phyloP scores from a whole-genome alignment of 345 rosid species.

The Syzygium oleosum region DNA sequence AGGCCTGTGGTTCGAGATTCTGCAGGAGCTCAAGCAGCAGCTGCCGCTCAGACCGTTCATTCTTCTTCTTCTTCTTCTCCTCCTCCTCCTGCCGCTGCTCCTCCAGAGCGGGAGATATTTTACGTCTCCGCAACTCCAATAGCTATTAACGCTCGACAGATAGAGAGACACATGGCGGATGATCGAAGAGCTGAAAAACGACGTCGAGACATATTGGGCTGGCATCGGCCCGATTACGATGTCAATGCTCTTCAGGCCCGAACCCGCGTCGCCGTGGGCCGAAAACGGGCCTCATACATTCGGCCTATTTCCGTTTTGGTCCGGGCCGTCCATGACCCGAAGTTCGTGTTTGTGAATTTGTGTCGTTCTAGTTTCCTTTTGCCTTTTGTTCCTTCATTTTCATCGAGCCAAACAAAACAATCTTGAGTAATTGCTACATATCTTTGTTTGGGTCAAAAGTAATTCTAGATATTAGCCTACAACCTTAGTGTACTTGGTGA shows the following conservation, averaged over 20 bases:
- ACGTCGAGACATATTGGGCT: not conserved
- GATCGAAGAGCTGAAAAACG: not conserved
- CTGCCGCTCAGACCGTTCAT: not conserved
- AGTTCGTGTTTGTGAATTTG: not conserved
- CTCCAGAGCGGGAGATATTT: constrained; percentile 2
- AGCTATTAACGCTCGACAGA: not conserved
- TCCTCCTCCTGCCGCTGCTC: not conserved
- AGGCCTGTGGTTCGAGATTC: not conserved
- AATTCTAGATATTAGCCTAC: not conserved
- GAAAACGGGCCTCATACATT: not conserved
- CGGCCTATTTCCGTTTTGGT: not conserved
- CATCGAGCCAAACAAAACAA: too few species aligned
- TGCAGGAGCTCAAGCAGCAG: constrained; percentile 1
- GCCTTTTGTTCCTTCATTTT: not conserved
- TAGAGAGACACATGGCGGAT: not conserved
- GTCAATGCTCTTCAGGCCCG: not conserved
- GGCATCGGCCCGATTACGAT: not conserved
- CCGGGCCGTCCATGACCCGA: not conserved
- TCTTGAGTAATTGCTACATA: too few species aligned
- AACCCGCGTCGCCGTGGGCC: not conserved
- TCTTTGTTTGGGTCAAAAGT: not conserved
- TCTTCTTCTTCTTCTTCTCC: not conserved
- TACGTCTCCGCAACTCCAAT: not conserved
- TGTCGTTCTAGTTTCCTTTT: not conserved
- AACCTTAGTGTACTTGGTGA: not conserved